Evolutionary conservation across 2,329 filamentous ascomycete genomes (phyloP), one percentile per base, ranked within the genome.

Genomic region (Sclerotinia sclerotiorum): DNA sequence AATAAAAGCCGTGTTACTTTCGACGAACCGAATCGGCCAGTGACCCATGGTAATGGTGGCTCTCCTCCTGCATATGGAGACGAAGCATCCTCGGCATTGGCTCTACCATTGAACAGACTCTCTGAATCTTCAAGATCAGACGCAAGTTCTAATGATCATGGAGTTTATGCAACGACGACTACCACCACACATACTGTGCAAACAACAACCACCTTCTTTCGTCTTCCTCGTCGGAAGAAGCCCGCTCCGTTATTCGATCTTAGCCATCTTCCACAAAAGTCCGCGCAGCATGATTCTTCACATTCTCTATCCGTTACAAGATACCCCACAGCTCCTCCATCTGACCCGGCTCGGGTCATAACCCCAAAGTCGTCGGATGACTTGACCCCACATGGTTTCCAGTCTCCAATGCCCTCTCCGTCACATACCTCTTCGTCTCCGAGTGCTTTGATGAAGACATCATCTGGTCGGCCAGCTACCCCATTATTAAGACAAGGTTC

Each of bases 41-140:
- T 80, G 48, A 82, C 80, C 24, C 79, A 79, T 39, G 76, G 74
- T 19, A 60, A 65, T 55, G 39, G n/a, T 73, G 76, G 75, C 73
- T 78, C 76, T 71, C 85, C 87, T 73, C 83, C 87, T 67, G 83
- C 86, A 39, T 89, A 89, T 69, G 83, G 84, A 57, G 87, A 89
- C 70, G 87, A 90, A 70, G 81, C 83, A 35, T 83, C 83, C 69
- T 86, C 87, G 19, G 83, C 87, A 3, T 81, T 92, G 69, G 87
- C 88, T 10, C 82, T 90, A 27, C 87, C 89, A 15, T 81, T 87
- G 42, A 85, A 86, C 71, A 84, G 92, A 52, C 81, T 90, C 39
- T 95, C 92, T 6, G 94, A 97, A 76, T 97, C 94, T 1, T 97
- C 93, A 2, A 87, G 91, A 73, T 97, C 94, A 39, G 94, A 97